Evolutionary conservation across 352 stramenopile genomes (phyloP), one percentile per base, ranked within the genome.

Genomic region (Pythium scleroteichum): DNA sequence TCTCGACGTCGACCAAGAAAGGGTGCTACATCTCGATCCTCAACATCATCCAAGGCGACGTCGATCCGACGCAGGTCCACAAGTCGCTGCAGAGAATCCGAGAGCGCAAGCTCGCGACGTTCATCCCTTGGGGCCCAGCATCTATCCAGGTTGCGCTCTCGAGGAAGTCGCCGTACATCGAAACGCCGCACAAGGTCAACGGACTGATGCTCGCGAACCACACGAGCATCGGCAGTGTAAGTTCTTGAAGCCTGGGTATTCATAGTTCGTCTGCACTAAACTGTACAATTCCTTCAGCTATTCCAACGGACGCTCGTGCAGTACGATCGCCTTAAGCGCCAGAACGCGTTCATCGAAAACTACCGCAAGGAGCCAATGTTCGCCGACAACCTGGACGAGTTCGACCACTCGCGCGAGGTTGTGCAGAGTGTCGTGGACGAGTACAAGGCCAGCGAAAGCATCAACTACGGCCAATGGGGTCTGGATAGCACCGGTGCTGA

Each of bases 201-300:
- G 98, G 98, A 0, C 88, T 99, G 29, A 99, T 99, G 96, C 74
- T 99, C 42, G 97, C 97, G 6, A 99, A 99, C 78, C 97, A 99
- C 76, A 99, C 97, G 27, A 97, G 89, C 62, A 99, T 99, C 73
- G 85, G 76, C 19, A 87, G 82, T 29, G 78, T 88, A 80, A 45
- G 74, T 75, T 24, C 4, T 45, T 45, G n/a, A n/a, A n/a, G n/a
- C n/a, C n/a, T n/a, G n/a, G n/a, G n/a, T n/a, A n/a, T n/a, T n/a
- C n/a, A n/a, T n/a, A n/a, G n/a, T n/a, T n/a, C n/a, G n/a, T n/a
- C n/a, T n/a, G n/a, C n/a, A n/a, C n/a, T n/a, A n/a, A n/a, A n/a
- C n/a, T 13, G 20, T 8, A 29, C 13, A 26, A 52, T 62, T 59
- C 19, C 52, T 59, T 19, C 60, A 82, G 74, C 65, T 92, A 23